Base-by-base conservation (phyloP, 768 basidiomycete species). In the Dentipellis fragilis region DNA sequence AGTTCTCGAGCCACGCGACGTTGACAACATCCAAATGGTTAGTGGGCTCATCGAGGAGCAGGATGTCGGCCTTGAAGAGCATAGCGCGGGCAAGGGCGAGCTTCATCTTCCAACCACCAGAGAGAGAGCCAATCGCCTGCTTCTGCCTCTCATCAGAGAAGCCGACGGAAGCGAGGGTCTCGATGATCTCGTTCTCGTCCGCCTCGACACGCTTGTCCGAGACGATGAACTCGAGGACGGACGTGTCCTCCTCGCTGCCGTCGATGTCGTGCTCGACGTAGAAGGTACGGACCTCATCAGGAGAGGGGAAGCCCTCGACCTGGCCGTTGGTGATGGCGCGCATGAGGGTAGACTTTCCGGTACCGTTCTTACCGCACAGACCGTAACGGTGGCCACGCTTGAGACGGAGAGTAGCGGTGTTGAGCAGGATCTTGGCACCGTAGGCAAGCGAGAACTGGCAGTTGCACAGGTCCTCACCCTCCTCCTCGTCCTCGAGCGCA, bases 81-180 rank as follows among this genome's bases (percentile, higher is more conserved):
- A 97, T 95, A 51, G 94, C 94, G 59, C 94, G 84, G 57, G 94
- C 94, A 58, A 97, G 83, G 40, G 94, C 94, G 60, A 97, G 86
- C 81, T 96, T 97, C 94, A 97, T 97, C 82, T 97, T 97, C 94
- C 94, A 96, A 78, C 94, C 94, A 81, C 94, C 94, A 46, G 94
- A 97, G 40, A 97, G 76, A 57, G 84, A 84, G 61, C 93, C 91
- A 62, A 96, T 96, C 40, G 91, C 73, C 59, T 88, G 79, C 61
- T 73, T 76, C 74, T 96, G 94, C 61, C 93, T 85, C 65, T 85
- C 89, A 58, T 86, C 89, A 60, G 73, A 81, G 81, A 97, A 97
- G 59, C 94, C 94, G 67, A 96, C 94, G 51, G 90, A 87, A 19
- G 85, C 81, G 55, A 97, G 85, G 53, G 89, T 89, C 69, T 84